These are phyloP conservation scores for Saccharomycopsis hybrid DNA, from an alignment of 1,139 yeast genomes.

Conservation along the genomic window DNA sequence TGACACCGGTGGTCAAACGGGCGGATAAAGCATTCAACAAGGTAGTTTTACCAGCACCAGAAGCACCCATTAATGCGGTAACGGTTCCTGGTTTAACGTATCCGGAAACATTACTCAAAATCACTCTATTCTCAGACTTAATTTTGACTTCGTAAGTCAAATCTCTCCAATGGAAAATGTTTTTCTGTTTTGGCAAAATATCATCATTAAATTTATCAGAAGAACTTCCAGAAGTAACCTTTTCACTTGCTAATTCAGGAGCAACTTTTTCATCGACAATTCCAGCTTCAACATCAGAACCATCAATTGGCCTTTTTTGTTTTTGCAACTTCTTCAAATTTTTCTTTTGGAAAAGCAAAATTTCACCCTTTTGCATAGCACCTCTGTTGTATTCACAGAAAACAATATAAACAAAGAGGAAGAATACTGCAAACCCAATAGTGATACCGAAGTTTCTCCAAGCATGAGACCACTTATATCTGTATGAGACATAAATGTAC, in stretches of 20 bases:
- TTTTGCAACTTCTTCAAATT: slow-evolving; percentile 30
- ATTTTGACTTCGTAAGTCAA: slow-evolving; percentile 68
- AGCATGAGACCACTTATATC: slow-evolving; percentile 52
- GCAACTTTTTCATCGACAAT: slow-evolving; percentile 8
- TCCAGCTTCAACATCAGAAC: slow-evolving; percentile 25
- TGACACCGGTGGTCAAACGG: slow-evolving; percentile 43
- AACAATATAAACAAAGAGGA: slow-evolving; percentile 46
- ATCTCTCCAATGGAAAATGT: slow-evolving; percentile 72
- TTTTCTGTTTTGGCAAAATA: slow-evolving; percentile 16
- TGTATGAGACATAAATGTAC: slow-evolving; percentile 39
- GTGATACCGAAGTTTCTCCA: slow-evolving; percentile 81
- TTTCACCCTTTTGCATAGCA: slow-evolving; percentile 68
- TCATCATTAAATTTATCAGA: slow-evolving; percentile 17
- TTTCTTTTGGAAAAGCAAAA: slow-evolving; percentile 50
- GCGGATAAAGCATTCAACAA: slow-evolving; percentile 46
- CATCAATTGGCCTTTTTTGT: slow-evolving; percentile 23
- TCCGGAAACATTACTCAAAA: slow-evolving; percentile 68
- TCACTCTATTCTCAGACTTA: slow-evolving; percentile 54
- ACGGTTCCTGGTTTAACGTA: slow-evolving; percentile 41
- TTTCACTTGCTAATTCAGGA: slow-evolving; percentile 19
- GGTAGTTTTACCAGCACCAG: slow-evolving; percentile 61
- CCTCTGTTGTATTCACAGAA: slow-evolving; percentile 56
- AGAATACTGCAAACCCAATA: slow-evolving; percentile 48
- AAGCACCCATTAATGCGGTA: slow-evolving; percentile 55
- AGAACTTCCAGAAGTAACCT: slow-evolving; percentile 1